Percentiles rank a stretch among this genome's conserved stretches.
phyloP scores from a whole-genome alignment of 768 basidiomycete species.

The Ramaria sp. region DNA sequence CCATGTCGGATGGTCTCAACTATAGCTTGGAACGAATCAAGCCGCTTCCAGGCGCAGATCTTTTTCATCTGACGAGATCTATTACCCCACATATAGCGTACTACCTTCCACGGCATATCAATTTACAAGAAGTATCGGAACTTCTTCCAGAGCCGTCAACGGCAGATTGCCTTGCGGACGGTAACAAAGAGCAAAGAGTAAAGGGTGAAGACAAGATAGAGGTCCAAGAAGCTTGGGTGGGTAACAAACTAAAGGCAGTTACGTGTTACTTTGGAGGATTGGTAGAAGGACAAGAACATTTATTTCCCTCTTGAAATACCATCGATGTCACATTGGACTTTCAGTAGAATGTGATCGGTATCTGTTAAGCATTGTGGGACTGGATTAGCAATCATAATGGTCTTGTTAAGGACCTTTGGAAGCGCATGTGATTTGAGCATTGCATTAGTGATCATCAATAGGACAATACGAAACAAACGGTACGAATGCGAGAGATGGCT shows the following conservation, averaged over 20 bases:
- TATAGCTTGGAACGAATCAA: slow-evolving; percentile 65
- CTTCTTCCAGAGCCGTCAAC: slow-evolving; percentile 24
- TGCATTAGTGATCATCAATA: too few species aligned
- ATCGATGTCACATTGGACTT: too few species aligned
- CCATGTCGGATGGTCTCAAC: slow-evolving; percentile 26
- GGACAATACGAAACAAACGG: too few species aligned
- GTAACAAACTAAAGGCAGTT: slow-evolving; percentile 82
- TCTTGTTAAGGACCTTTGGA: too few species aligned
- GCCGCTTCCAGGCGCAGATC: slow-evolving; percentile 74
- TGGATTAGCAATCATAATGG: too few species aligned
- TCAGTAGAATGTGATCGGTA: too few species aligned
- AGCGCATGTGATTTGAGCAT: too few species aligned
- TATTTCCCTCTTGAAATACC: slow-evolving; percentile 27
- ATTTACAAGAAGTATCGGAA: slow-evolving; percentile 58
- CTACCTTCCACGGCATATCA: slow-evolving; percentile 78
- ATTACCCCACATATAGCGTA: slow-evolving; percentile 82
- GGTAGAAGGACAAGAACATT: slow-evolving; percentile 50
- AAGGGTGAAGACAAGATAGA: slow-evolving; percentile 41
- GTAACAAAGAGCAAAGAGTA: slow-evolving; percentile 25
- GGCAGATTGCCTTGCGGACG: background rate
- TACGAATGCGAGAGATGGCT: too few species aligned
- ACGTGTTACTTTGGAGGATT: slow-evolving; percentile 93
- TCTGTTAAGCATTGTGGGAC: too few species aligned
- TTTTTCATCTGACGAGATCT: slow-evolving; percentile 61
- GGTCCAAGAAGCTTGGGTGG: slow-evolving; percentile 96